Evolutionary conservation across 139 green algal species (phyloP).

Genomic region (Desmodesmus armatus): DNA sequence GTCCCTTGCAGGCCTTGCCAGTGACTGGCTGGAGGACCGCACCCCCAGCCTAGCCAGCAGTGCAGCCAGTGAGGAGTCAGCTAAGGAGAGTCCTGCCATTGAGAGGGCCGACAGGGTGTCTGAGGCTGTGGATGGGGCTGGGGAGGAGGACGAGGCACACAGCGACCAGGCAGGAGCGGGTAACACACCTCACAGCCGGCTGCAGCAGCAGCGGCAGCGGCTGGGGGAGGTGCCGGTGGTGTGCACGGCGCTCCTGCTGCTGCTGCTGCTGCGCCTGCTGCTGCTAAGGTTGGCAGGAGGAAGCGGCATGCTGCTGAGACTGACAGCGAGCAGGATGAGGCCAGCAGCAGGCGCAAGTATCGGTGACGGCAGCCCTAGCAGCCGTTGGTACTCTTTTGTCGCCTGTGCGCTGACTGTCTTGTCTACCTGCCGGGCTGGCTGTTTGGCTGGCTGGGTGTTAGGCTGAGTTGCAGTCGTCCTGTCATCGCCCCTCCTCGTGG

Average conservation of each 20-base stretch:
- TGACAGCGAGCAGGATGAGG: conserved; percentile 43
- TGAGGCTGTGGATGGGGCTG: conserved; percentile 1
- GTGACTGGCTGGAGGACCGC: conserved; percentile 31
- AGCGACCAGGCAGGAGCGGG: background rate
- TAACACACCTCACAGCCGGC: background rate
- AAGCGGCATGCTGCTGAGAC: conserved; percentile 21
- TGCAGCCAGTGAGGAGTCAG: conserved; percentile 29
- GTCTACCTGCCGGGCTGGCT: background rate
- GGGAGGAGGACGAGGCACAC: background rate
- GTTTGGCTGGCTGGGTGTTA: too few relatives aligned
- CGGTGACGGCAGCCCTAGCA: background rate
- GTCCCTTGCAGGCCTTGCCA: conserved; percentile 1
- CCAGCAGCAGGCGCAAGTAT: conserved; percentile 44
- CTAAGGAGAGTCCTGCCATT: conserved; percentile 22
- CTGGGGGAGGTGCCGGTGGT: background rate
- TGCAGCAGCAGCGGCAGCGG: conserved; percentile 1
- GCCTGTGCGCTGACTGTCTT: background rate
- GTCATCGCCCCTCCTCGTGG: too few relatives aligned
- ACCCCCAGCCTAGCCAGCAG: conserved; percentile 30
- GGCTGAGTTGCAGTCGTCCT: too few relatives aligned
- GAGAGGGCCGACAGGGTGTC: conserved; percentile 19
- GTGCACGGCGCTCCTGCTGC: background rate
- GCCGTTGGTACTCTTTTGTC: background rate
- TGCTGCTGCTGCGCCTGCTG: background rate
- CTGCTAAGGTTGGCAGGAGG: background rate